Evolutionary conservation across 2,329 filamentous ascomycete genomes (phyloP), one percentile per base, ranked within the genome.

Genomic region (Sarocladium brachiariae): DNA sequence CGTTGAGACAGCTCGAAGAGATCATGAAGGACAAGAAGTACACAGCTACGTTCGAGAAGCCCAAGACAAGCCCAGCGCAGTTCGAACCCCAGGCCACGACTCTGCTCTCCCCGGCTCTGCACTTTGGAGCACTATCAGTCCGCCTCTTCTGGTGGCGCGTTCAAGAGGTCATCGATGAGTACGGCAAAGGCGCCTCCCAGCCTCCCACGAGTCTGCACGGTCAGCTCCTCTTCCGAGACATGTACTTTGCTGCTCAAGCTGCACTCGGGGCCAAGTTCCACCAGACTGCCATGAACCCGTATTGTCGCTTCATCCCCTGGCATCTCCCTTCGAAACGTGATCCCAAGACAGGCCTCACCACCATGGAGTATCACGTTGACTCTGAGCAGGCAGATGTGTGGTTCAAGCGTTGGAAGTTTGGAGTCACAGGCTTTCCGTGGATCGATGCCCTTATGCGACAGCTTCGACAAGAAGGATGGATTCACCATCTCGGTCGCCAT

Each of bases 381-480:
- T 77, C 75, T 2, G 60, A 72, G 9, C 65, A 80, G 52, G 84
- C 84, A 1, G 83, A 88, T 50, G 61, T 65, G 8, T 85, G 80
- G 75, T 86, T 89, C 62, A 71, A 72, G 54, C 76, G 86, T 48
- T 91, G 86, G 86, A 79, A 79, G 59, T 63, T 73, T 30, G 87
- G 86, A 1, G 68, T 73, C 21, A 91, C 87, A 0, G 87, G 87
- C 0, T 90, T 90, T 54, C 87, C 87, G 0, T 90, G 84, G 80
- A 89, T 91, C 57, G 87, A 91, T 59, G 86, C 85, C 0, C 71
- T 90, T 35, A 90, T 91, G 87, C 78, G 86, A 1, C 86, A 90
- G 63, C 72, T 91, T 13, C 72, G 75, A 13, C 63, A 72, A 2
- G 86, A 89, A 61, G 87, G 87, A 24, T 91, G 86, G 86, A 87